Percentiles rank a stretch among this genome's conserved stretches.
Conservation (phyloP, 2,329 filamentous ascomycete species). For the Aspergillus sp. region DNA sequence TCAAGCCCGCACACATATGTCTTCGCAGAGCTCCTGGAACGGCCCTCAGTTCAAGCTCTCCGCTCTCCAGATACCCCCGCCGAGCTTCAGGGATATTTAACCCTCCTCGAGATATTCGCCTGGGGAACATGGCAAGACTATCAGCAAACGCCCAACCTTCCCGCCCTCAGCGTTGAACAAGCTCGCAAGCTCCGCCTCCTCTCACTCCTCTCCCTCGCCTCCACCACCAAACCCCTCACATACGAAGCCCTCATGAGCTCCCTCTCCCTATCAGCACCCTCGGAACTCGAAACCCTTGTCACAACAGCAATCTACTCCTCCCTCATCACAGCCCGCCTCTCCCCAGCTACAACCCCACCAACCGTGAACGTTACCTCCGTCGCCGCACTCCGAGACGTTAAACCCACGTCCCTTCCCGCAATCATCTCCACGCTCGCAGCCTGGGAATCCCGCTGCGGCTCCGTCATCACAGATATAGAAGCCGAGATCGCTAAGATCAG, state of each 20-base stretch:
- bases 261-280: conserved; percentile 68
- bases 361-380: conserved; percentile 79
- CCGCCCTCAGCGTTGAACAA: conserved; percentile 73
- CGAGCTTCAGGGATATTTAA: conserved; percentile 68
- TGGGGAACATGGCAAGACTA: conserved; percentile 89
- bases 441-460: conserved; percentile 80
- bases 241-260: conserved; percentile 71
- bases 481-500: conserved; percentile 72
- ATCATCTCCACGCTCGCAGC: conserved; percentile 71
- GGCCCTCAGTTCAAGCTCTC: conserved; percentile 77
- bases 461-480: conserved; percentile 75
- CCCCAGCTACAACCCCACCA: conserved; percentile 79
- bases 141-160: conserved; percentile 65
- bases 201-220: conserved; percentile 80
- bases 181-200: conserved; percentile 86
- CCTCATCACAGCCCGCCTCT: conserved; percentile 80
- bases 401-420: conserved; percentile 69
- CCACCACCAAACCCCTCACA: conserved; percentile 68
- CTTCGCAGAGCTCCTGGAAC: conserved; percentile 89
- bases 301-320: conserved; percentile 86
- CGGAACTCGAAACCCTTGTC: conserved; percentile 82
- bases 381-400: conserved; percentile 82
- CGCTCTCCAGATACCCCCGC: conserved; percentile 55
- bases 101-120: conserved; percentile 84
- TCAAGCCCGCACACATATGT: conserved; percentile 88